These are phyloP conservation scores for Guyanaporus albipodus DNA, from an alignment of 768 basidiomycete species.

Conservation along the genomic window DNA sequence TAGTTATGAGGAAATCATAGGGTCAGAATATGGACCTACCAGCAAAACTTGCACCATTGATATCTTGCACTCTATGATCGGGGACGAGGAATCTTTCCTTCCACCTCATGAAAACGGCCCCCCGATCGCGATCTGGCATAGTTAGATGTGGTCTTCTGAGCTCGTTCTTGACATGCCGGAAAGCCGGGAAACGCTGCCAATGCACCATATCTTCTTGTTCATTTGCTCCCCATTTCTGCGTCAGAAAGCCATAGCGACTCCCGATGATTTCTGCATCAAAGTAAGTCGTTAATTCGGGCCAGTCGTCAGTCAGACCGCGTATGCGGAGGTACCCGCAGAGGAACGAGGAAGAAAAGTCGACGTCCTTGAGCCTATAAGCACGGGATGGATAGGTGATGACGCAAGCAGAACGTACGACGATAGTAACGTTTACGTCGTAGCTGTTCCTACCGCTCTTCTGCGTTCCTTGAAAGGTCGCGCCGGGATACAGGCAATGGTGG, in stretches of 20 bases:
- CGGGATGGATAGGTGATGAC: background rate
- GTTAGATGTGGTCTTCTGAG: constrained; percentile 75
- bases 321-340: constrained; percentile 93
- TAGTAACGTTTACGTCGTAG: constrained; percentile 91
- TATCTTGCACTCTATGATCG: constrained; percentile 88
- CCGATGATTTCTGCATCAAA: constrained; percentile 98
- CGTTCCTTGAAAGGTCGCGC: constrained; percentile 83
- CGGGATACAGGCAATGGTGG: constrained; percentile 82
- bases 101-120: constrained; percentile 93
- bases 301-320: constrained; percentile 87
- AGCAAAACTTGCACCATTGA: constrained; percentile 93
- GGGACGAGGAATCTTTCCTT: constrained; percentile 97
- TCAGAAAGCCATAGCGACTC: constrained; percentile 84
- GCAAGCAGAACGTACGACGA: constrained; percentile 62
- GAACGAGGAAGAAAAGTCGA: constrained; percentile 81
- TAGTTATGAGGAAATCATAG: background rate
- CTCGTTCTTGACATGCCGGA: constrained; percentile 76
- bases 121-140: constrained; percentile 70
- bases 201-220: constrained; percentile 92
- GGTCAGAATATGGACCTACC: constrained; percentile 47
- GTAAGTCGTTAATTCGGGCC: constrained; percentile 94
- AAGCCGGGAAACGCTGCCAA: constrained; percentile 91
- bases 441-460: constrained; percentile 93
- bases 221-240: constrained; percentile 85
- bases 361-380: constrained; percentile 53